These are phyloP conservation scores for Escovopsis sp. DNA, from an alignment of 2,329 filamentous ascomycete species.

Conservation along the genomic window DNA sequence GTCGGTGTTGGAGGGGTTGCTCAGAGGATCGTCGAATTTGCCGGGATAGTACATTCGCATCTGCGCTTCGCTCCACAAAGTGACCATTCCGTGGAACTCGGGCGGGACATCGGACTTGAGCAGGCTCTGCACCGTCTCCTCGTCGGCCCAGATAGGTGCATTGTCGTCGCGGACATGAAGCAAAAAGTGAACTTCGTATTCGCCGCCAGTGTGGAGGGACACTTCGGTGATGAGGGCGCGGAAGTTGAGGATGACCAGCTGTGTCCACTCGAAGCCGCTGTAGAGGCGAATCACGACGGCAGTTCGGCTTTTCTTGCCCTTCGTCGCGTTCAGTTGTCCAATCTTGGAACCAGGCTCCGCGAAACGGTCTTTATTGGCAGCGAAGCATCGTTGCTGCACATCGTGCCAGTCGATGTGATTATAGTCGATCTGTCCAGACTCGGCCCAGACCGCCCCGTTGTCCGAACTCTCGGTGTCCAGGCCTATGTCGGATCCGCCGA, in stretches of 20 bases:
- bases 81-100: slow-evolving; percentile 69
- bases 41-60: slow-evolving; percentile 66
- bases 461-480: slow-evolving; percentile 58
- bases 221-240: slow-evolving; percentile 71
- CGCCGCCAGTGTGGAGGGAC: slow-evolving; percentile 60
- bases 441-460: slow-evolving; percentile 42
- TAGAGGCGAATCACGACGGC: slow-evolving; percentile 72
- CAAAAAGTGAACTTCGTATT: slow-evolving; percentile 72
- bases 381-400: slow-evolving; percentile 38
- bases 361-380: slow-evolving; percentile 51
- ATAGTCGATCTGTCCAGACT: slow-evolving; percentile 42
- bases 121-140: slow-evolving; percentile 55
- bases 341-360: slow-evolving; percentile 23
- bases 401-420: slow-evolving; percentile 38
- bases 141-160: slow-evolving; percentile 68
- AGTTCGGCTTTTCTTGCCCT: slow-evolving; percentile 40
- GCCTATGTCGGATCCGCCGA: slow-evolving; percentile 58
- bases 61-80: slow-evolving; percentile 72
- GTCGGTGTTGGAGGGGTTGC: slow-evolving; percentile 39
- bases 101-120: slow-evolving; percentile 50
- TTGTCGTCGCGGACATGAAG: slow-evolving; percentile 73
- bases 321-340: slow-evolving; percentile 16
- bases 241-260: slow-evolving; percentile 65
- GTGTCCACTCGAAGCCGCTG: slow-evolving; percentile 63
- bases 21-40: slow-evolving; percentile 54